A percentile compares a stretch with the other conserved stretches of the same genome.
phyloP scores from a whole-genome alignment of 805 yeast genomes.

The Tetrapisispora taiwanensis region DNA sequence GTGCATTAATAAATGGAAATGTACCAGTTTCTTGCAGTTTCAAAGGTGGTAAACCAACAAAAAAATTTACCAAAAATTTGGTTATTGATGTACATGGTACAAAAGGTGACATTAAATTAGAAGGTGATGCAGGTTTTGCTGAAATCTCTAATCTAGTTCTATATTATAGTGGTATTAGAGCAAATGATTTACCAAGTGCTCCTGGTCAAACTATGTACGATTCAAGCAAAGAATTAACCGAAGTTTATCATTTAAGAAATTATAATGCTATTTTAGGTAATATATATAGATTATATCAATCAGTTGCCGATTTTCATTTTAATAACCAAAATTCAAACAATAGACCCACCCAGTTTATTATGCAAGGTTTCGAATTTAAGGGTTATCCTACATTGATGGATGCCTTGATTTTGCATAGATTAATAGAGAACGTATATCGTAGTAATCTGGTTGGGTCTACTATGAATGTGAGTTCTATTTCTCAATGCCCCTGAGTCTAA shows the following conservation, averaged over 20 bases:
- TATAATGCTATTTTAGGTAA: conserved; percentile 26
- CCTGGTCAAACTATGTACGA: conserved; percentile 9
- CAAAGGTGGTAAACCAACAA: conserved; percentile 27
- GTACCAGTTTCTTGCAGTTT: conserved; percentile 25
- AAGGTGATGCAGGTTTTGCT: conserved; percentile 29
- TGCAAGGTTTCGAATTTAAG: conserved; percentile 23
- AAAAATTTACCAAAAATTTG: conserved; percentile 26
- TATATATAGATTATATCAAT: conserved; percentile 24
- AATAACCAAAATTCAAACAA: conserved; percentile 17
- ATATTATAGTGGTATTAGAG: conserved; percentile 23
- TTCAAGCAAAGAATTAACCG: conserved; percentile 22
- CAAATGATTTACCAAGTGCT: conserved; percentile 10
- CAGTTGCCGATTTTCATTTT: conserved; percentile 25
- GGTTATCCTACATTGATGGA: conserved; percentile 27
- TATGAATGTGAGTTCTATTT: conserved; percentile 9
- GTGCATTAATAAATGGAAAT: conserved; percentile 19
- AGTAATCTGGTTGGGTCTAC: conserved; percentile 19
- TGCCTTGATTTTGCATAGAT: conserved; percentile 17
- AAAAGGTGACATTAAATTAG: conserved; percentile 26
- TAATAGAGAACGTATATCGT: conserved; percentile 20
- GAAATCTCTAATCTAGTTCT: conserved; percentile 25
- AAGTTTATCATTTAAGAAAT: conserved; percentile 25
- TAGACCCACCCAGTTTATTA: conserved; percentile 16
- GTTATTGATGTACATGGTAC: conserved; percentile 29
- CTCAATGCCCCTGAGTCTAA: conserved; percentile 5